These are phyloP conservation scores for Tulasnella sp. DNA, from an alignment of 768 basidiomycete species.

Conservation along the genomic window DNA sequence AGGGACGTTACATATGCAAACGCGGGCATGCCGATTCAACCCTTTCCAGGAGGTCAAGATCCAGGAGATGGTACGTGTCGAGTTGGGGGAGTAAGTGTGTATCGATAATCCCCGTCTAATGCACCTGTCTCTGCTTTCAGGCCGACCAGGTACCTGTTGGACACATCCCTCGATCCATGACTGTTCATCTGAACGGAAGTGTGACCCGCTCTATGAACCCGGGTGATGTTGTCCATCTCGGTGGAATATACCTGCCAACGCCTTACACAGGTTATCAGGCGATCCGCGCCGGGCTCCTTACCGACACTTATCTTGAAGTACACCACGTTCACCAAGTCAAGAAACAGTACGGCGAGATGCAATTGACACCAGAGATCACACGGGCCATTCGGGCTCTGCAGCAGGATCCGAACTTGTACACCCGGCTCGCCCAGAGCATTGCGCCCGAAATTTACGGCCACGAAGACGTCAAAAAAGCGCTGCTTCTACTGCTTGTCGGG, in stretches of 20 bases:
- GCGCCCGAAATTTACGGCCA: slow-evolving; percentile 99
- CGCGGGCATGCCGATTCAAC: slow-evolving; percentile 89
- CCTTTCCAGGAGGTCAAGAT: slow-evolving; percentile 99
- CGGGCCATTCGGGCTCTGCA: slow-evolving; percentile 56
- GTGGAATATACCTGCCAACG: slow-evolving; percentile 95
- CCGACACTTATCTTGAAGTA: slow-evolving; percentile 91
- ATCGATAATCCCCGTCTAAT: neutral
- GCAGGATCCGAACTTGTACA: slow-evolving; percentile 70
- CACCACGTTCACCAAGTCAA: slow-evolving; percentile 90
- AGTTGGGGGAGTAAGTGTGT: neutral
- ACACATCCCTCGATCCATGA: slow-evolving; percentile 98
- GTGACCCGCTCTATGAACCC: slow-evolving; percentile 88
- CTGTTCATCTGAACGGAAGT: slow-evolving; percentile 83
- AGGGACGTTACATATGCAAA: slow-evolving; percentile 97
- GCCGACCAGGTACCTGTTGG: slow-evolving; percentile 99
- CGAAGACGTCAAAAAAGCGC: slow-evolving; percentile 91
- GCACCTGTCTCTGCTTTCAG: slow-evolving; percentile 31
- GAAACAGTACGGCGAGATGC: slow-evolving; percentile 95
- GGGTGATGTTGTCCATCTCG: slow-evolving; percentile 88
- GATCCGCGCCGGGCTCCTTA: slow-evolving; percentile 88
- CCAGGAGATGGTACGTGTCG: slow-evolving; percentile 78
- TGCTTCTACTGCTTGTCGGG: slow-evolving; percentile 84
- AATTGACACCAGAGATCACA: slow-evolving; percentile 76
- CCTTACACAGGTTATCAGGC: slow-evolving; percentile 98
- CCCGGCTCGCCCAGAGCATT: slow-evolving; percentile 81